phyloP scores from a whole-genome alignment of 768 basidiomycete species.

The Kwoniella dendrophila region DNA sequence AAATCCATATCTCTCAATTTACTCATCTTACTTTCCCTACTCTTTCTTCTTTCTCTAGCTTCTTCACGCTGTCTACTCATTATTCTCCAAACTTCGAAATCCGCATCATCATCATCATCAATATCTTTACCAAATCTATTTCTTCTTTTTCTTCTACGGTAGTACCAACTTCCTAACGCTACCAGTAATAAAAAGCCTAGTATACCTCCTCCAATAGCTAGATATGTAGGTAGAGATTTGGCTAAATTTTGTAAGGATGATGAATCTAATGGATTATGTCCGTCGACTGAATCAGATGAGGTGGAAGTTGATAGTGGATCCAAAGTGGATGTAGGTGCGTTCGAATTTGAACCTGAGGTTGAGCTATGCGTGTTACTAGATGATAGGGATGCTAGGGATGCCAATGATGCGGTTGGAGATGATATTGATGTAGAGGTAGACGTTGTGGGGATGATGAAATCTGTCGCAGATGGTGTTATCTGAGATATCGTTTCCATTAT shows the following conservation, averaged over 20 bases:
- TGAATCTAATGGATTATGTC: slow-evolving; percentile 1
- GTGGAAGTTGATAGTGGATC: neutral
- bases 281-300: neutral
- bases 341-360: neutral
- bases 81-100: neutral
- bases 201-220: slow-evolving; percentile 3
- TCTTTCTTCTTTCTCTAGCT: neutral
- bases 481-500: no score
- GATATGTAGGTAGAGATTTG: slow-evolving; percentile 10
- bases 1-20: neutral
- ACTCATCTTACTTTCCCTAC: neutral
- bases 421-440: neutral
- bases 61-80: neutral
- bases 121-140: slow-evolving; percentile 6
- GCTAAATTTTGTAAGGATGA: slow-evolving; percentile 3
- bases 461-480: no score
- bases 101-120: neutral
- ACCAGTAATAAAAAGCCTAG: slow-evolving; percentile 2
- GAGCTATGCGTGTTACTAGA: no score
- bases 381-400: neutral
- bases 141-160: slow-evolving; percentile 3
- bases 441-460: no score
- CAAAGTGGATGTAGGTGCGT: neutral
- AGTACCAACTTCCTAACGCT: neutral
- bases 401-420: neutral